Percentiles rank a stretch among this genome's conserved stretches.
phyloP scores from a whole-genome alignment of 495 filamentous ascomycete genomes.

The Pseudevernia furfuracea region DNA sequence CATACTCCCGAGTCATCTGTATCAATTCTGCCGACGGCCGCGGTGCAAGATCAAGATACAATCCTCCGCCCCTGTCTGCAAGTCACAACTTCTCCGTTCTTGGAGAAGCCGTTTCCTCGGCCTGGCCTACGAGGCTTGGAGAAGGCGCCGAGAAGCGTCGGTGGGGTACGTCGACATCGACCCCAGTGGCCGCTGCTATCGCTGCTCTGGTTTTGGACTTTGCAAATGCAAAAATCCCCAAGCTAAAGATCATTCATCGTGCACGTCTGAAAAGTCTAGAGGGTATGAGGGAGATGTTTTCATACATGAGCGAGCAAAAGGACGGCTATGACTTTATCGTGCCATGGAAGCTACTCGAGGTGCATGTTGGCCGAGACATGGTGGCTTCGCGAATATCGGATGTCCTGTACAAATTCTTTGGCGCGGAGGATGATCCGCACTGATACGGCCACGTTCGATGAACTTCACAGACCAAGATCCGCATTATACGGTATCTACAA shows the following conservation, averaged over 20 bases:
- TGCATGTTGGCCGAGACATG: neutral
- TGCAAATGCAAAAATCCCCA: constrained; percentile 10
- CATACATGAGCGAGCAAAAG: neutral
- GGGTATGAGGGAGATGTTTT: constrained; percentile 2
- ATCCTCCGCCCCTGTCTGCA: constrained; percentile 2
- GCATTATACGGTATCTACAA: too few relatives aligned
- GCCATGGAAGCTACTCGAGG: neutral
- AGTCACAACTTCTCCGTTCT: constrained; percentile 17
- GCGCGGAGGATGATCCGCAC: neutral
- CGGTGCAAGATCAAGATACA: constrained; percentile 14
- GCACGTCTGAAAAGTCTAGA: neutral
- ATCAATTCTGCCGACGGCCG: constrained; percentile 21
- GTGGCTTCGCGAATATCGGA: neutral
- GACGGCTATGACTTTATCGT: neutral
- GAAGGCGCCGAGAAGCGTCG: constrained; percentile 1
- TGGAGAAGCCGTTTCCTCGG: constrained; percentile 17
- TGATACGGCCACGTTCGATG: too few relatives aligned
- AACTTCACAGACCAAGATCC: too few relatives aligned
- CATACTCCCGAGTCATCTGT: constrained; percentile 15
- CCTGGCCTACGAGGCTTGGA: constrained; percentile 15
- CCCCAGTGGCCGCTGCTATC: constrained; percentile 22
- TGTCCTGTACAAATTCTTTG: neutral
- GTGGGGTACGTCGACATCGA: constrained; percentile 21
- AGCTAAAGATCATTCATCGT: neutral
- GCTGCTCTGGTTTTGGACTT: constrained; percentile 22